Evolutionary conservation across 2,329 filamentous ascomycete species (phyloP).

Genomic region (Aureobasidium namibiae): DNA sequence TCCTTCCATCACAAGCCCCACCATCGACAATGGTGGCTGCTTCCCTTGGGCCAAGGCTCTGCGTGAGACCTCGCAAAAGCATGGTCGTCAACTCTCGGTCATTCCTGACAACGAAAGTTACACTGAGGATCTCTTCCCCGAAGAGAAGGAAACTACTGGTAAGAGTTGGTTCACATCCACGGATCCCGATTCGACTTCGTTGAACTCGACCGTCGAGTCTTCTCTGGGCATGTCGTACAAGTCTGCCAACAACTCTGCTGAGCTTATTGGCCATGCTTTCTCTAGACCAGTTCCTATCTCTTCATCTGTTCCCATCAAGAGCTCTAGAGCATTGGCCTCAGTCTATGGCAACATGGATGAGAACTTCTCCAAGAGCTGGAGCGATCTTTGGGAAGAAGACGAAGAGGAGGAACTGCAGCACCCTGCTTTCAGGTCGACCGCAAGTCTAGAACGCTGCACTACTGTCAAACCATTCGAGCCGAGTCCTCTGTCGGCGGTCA

Average conservation of each 20-base stretch:
- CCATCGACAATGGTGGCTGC: slow-evolving; percentile 63
- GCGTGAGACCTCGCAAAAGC: slow-evolving; percentile 62
- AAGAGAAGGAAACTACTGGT: slow-evolving; percentile 57
- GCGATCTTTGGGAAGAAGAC: slow-evolving; percentile 95
- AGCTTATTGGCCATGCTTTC: slow-evolving; percentile 41
- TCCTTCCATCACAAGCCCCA: slow-evolving; percentile 84
- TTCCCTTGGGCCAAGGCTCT: slow-evolving; percentile 95
- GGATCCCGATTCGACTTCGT: slow-evolving; percentile 67
- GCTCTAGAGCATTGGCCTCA: slow-evolving; percentile 59
- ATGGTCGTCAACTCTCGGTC: slow-evolving; percentile 70
- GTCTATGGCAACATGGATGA: slow-evolving; percentile 73
- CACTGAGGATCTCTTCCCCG: slow-evolving; percentile 76
- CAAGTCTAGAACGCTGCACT: slow-evolving; percentile 30
- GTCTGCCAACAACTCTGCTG: slow-evolving; percentile 52
- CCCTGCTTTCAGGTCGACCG: slow-evolving; percentile 29
- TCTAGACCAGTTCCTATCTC: slow-evolving; percentile 67
- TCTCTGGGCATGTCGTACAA: slow-evolving; percentile 73
- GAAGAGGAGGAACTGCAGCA: slow-evolving; percentile 62
- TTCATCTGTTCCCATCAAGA: slow-evolving; percentile 56
- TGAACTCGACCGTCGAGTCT: slow-evolving; percentile 78
- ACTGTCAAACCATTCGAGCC: slow-evolving; percentile 52
- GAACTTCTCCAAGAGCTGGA: slow-evolving; percentile 95
- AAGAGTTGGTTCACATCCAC: slow-evolving; percentile 63
- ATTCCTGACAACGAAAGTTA: slow-evolving; percentile 71
- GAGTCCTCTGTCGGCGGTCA: slow-evolving; percentile 19